A percentile compares a stretch with the other conserved stretches of the same genome.
Evolutionary conservation across 495 filamentous ascomycete genomes (phyloP).

Genomic region (Hypoxylon rickii): DNA sequence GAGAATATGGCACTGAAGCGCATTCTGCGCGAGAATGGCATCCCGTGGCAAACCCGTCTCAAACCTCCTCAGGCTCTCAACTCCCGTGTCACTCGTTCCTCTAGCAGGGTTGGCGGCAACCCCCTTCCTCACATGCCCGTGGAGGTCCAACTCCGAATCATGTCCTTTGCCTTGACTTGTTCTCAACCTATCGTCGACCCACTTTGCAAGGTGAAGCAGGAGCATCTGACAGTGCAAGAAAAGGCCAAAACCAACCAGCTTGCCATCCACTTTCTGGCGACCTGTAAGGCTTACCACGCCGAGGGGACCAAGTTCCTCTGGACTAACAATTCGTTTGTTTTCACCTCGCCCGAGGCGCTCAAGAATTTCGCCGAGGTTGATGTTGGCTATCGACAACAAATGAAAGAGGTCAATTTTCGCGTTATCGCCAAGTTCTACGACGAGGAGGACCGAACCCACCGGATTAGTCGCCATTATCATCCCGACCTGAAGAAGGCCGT

Average conservation of each 20-base stretch:
- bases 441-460: slow-evolving; percentile 42
- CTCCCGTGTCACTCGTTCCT: slow-evolving; percentile 25
- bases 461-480: slow-evolving; percentile 32
- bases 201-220: slow-evolving; percentile 41
- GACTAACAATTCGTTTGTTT: slow-evolving; percentile 51
- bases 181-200: slow-evolving; percentile 53
- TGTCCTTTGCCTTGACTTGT: slow-evolving; percentile 49
- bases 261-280: slow-evolving; percentile 48
- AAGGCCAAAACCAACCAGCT: slow-evolving; percentile 41
- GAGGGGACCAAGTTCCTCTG: slow-evolving; percentile 50
- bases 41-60: slow-evolving; percentile 40
- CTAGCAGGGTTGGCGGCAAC: slow-evolving; percentile 3
- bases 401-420: slow-evolving; percentile 49
- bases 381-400: slow-evolving; percentile 36
- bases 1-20: slow-evolving; percentile 47
- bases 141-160: slow-evolving; percentile 51
- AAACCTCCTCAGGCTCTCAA: slow-evolving; percentile 11
- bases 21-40: slow-evolving; percentile 44
- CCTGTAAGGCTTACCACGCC: slow-evolving; percentile 45
- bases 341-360: slow-evolving; percentile 49
- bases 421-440: slow-evolving; percentile 54
- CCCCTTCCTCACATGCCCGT: slow-evolving; percentile 46
- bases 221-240: slow-evolving; percentile 42
- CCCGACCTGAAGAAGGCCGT: slow-evolving; percentile 39
- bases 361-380: slow-evolving; percentile 45